Evolutionary conservation across 2,329 filamentous ascomycete species (phyloP), one percentile per base, ranked within the genome.

Genomic region (Diaporthe sp.): DNA sequence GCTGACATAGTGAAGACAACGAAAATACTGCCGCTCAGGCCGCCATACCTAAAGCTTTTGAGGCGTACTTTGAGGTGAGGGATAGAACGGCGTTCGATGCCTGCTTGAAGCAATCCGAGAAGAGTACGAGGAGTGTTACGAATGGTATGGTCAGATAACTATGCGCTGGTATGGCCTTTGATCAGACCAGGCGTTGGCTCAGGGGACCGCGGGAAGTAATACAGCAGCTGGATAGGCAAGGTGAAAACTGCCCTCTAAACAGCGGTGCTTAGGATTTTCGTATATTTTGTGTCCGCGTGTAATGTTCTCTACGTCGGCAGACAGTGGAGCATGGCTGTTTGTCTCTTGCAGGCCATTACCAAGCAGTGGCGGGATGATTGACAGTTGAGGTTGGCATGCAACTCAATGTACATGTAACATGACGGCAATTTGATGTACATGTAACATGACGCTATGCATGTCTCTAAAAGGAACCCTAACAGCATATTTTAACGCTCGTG

Each of bases 1-100:
- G 49, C 65, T 70, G 65, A 70, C 65, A 19, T 2, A 28, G 2
- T 8, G 65, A 55, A 70, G 49, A 79, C 72, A 77, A 83, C 73
- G 60, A 76, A 57, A 70, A 79, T 65, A 55, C 76, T 37, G 67
- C 78, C 39, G 70, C 72, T 25, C 72, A 74, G 31, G 39, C 44
- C 31, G 74, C 74, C 1, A 51, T 68, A 9, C 71, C 74, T 8
- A 67, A 65, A 28, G 25, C 55, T 10, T 73, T 75, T 68, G 57
- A 65, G 42, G 73, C 67, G 1, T 55, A 51, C n/a, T 62, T 75
- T 7, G 37, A 72, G 42, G 31, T 55, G 6, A 55, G 73, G 46
- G 57, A 75, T 34, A 72, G 46, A 42, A 12, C 12, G n/a, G 17
- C 17, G 8, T 53, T 72, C 8, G 57, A 75, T 39, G 28, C 44